Evolutionary conservation across 805 yeast species (phyloP), one percentile per base, ranked within the genome.

Genomic region (Pichia heedii): DNA sequence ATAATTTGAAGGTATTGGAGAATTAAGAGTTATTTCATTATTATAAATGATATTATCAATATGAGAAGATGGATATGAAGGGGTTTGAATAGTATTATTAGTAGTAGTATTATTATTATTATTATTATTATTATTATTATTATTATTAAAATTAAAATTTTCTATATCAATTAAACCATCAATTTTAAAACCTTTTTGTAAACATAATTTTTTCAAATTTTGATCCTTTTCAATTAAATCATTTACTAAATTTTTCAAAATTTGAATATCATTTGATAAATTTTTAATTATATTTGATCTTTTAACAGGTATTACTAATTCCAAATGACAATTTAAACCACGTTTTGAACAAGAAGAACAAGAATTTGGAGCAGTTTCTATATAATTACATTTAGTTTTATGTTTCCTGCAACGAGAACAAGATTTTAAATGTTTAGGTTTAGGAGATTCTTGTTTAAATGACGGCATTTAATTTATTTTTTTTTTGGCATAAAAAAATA

Each of bases 371-470:
- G 66, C 59, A 15, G 76, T 71, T 21, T 55, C 54, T 13, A 61
- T 49, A 12, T 80, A 80, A 54, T 80, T 81, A 58, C 87, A 81
- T 53, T 72, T 77, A 16, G 80, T 78, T 56, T 81, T 81, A 51
- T 78, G 81, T 53, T 74, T 74, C 30, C 86, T 67, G 57, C 87
- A 81, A 27, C 82, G 65, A 5, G 73, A 67, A 55, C 87, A 81
- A 11, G 84, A 73, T 51, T 78, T 77, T 36, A 77, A 53, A 11
- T 68, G 66, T 45, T 68, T 64, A 37, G 71, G 71, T 43, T 58
- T 64, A 3, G 63, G 59, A n/a, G 44, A 9, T 20, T n/a, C n/a
- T n/a, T n/a, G n/a, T n/a, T n/a, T n/a, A n/a, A n/a, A n/a, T n/a
- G n/a, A n/a, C n/a, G 19, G 29, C n/a, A n/a, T n/a, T n/a, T n/a